Evolutionary conservation across 2,329 filamentous ascomycete species (phyloP).

Genomic region (Plectosphaerella sp.): DNA sequence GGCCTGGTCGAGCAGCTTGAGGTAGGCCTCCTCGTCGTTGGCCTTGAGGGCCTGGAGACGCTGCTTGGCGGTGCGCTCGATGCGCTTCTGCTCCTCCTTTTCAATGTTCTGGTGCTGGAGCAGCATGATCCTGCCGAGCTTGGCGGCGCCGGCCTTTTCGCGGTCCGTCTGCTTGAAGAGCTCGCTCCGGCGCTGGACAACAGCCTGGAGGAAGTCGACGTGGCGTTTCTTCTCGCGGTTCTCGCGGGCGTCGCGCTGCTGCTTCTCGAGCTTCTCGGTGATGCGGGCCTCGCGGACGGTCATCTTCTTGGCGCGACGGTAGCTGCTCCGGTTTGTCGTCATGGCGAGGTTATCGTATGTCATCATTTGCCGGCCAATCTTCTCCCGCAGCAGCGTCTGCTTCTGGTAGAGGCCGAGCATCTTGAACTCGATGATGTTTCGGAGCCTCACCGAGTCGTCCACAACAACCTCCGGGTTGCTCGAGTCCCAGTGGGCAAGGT

Average conservation of each 20-base stretch:
- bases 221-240: slow-evolving; percentile 98
- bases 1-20: slow-evolving; percentile 95
- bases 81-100: slow-evolving; percentile 97
- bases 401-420: slow-evolving; percentile 82
- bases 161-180: slow-evolving; percentile 63
- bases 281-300: slow-evolving; percentile 91
- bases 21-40: slow-evolving; percentile 98
- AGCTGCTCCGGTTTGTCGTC: slow-evolving; percentile 88
- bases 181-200: slow-evolving; percentile 76
- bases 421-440: slow-evolving; percentile 94
- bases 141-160: slow-evolving; percentile 73
- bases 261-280: slow-evolving; percentile 98
- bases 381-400: slow-evolving; percentile 79
- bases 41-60: slow-evolving; percentile 98
- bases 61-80: slow-evolving; percentile 96
- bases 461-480: slow-evolving; percentile 62
- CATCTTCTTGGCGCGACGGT: slow-evolving; percentile 96
- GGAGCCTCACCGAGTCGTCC: slow-evolving; percentile 80
- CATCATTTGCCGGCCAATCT: slow-evolving; percentile 87
- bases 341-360: slow-evolving; percentile 94
- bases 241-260: slow-evolving; percentile 93
- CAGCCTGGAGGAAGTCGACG: slow-evolving; percentile 82
- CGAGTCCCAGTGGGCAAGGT: slow-evolving; percentile 82
- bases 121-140: slow-evolving; percentile 85
- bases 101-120: slow-evolving; percentile 92